phyloP scores from a whole-genome alignment of 2,329 filamentous ascomycete species.

The Bipolaris zeicola region DNA sequence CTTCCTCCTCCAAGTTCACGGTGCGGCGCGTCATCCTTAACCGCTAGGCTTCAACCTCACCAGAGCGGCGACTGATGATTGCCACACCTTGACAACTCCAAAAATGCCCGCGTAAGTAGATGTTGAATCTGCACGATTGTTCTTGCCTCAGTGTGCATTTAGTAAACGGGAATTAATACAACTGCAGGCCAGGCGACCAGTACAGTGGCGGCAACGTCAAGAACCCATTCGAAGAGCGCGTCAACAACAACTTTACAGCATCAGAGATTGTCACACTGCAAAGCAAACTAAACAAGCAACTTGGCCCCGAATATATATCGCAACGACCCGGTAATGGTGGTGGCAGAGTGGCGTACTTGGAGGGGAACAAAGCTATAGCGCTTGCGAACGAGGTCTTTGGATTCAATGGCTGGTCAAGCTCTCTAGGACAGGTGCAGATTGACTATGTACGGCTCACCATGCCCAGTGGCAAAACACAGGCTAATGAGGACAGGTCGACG shows the following conservation, averaged over 20 bases:
- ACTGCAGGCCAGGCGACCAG: conserved; percentile 46
- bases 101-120: conserved; percentile 45
- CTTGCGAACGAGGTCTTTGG: conserved; percentile 95
- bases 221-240: conserved; percentile 84
- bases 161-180: conserved; percentile 20
- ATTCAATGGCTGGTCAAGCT: conserved; percentile 96
- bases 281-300: conserved; percentile 84
- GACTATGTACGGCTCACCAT: conserved; percentile 71
- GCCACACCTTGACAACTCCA: conserved; percentile 25
- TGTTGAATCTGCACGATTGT: too few species aligned
- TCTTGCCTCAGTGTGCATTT: background rate
- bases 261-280: conserved; percentile 87
- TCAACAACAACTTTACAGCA: conserved; percentile 83
- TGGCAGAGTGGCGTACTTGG: conserved; percentile 87
- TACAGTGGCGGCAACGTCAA: conserved; percentile 46
- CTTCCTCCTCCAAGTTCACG: conserved; percentile 19
- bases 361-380: conserved; percentile 95
- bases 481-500: conserved; percentile 66
- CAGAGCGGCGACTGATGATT: conserved; percentile 33
- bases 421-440: conserved; percentile 92
- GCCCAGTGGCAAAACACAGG: background rate
- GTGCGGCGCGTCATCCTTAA: conserved; percentile 37
- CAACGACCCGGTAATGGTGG: conserved; percentile 81
- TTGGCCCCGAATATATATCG: conserved; percentile 95
- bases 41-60: conserved; percentile 33